Evolutionary conservation across 177 flowering plant species (phyloP).

Genomic region (Tripterygium wilfordii): DNA sequence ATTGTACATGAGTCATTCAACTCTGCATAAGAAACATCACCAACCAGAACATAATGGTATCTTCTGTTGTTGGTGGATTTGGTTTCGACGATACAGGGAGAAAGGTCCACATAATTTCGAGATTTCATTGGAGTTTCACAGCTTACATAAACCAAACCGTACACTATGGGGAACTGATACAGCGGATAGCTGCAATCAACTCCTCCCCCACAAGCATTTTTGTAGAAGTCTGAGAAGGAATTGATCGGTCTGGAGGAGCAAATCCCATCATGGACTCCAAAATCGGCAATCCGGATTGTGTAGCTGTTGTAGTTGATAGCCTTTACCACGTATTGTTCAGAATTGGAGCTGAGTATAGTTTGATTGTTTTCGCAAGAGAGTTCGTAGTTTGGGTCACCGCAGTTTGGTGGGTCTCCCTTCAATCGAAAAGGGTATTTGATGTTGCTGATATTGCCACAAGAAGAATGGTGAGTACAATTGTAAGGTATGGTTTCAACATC

Average conservation of each 20-base stretch:
- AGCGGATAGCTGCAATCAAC: background rate
- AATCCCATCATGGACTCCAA: background rate
- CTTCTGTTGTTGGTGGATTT: too few species aligned
- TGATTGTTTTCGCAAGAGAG: too few species aligned
- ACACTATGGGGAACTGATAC: background rate
- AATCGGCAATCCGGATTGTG: too few species aligned
- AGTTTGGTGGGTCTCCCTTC: constrained; percentile 8
- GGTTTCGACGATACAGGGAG: too few species aligned
- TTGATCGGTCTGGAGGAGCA: background rate
- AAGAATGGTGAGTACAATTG: background rate
- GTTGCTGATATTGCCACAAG: constrained; percentile 9
- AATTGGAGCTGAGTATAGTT: too few species aligned
- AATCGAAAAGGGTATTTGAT: constrained; percentile 9
- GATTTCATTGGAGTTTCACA: too few species aligned
- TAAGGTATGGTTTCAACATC: too few species aligned
- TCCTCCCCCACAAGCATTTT: background rate
- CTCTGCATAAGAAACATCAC: background rate
- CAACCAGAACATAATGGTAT: too few species aligned
- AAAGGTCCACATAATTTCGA: too few species aligned
- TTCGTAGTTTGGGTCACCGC: constrained; percentile 4
- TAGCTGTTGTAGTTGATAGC: constrained; percentile 5
- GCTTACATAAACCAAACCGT: too few species aligned
- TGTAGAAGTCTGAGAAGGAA: background rate
- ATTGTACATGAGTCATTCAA: background rate
- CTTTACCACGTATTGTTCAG: constrained; percentile 1